Evolutionary conservation across 345 rosid species (phyloP).

Genomic region (Stellera chamaejasme): DNA sequence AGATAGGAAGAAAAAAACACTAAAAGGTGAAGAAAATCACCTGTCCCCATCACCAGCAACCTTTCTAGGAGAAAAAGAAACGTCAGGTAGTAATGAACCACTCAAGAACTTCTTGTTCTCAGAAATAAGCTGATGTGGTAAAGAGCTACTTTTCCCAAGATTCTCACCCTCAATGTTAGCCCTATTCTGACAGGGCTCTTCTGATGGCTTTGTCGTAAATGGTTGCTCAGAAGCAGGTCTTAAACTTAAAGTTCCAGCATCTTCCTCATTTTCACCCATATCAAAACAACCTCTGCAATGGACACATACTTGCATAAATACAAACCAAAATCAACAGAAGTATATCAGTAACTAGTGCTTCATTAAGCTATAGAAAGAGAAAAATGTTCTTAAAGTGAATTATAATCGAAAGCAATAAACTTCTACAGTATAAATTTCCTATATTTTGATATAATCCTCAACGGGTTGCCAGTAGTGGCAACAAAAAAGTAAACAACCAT

Average conservation of each 20-base stretch:
- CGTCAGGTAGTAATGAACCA: conserved; percentile 50
- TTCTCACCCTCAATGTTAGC: conserved; percentile 43
- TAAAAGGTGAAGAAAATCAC: conserved; percentile 26
- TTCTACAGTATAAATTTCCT: neutral
- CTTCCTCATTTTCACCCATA: conserved; percentile 55
- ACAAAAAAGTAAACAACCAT: neutral
- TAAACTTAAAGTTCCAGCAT: conserved; percentile 41
- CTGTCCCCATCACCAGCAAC: conserved; percentile 47
- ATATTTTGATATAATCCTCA: neutral
- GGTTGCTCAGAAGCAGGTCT: conserved; percentile 40
- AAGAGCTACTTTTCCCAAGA: conserved; percentile 34
- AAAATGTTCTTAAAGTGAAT: neutral
- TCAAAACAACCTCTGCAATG: conserved; percentile 86
- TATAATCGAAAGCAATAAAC: neutral
- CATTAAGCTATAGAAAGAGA: neutral
- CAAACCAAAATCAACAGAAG: neutral
- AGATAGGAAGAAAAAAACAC: neutral
- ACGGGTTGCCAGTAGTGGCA: neutral
- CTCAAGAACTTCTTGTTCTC: conserved; percentile 52
- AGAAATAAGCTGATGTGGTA: conserved; percentile 31
- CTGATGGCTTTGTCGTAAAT: conserved; percentile 28
- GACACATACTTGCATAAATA: conserved; percentile 8
- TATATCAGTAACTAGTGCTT: neutral
- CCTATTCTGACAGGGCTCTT: conserved; percentile 27
- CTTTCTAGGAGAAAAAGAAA: conserved; percentile 44